phyloP scores from a whole-genome alignment of 768 basidiomycete genomes.

The Hydnum rufescens region DNA sequence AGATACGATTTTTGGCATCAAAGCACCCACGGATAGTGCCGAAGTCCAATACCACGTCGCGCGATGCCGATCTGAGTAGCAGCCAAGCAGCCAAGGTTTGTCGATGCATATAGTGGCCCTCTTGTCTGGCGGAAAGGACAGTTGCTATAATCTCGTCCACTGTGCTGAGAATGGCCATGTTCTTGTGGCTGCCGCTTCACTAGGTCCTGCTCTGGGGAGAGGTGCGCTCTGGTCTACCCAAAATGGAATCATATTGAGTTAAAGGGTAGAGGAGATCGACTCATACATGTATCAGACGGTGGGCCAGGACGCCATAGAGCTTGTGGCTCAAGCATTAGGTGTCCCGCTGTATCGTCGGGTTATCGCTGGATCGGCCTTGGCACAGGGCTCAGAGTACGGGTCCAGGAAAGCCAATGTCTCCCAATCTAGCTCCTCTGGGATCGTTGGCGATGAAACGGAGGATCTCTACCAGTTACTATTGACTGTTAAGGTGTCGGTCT shows the following conservation, averaged over 20 bases:
- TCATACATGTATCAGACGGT: conserved; percentile 99
- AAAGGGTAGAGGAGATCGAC: conserved; percentile 78
- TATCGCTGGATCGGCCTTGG: conserved; percentile 64
- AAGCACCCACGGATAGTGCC: too few relatives aligned
- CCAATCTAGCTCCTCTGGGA: conserved; percentile 18
- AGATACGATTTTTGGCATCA: conserved; percentile 10
- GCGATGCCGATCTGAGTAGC: too few relatives aligned
- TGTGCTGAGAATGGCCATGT: conserved; percentile 72
- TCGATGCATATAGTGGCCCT: conserved; percentile 94
- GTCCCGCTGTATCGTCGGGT: conserved; percentile 69
- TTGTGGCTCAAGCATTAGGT: conserved; percentile 66
- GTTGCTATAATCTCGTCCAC: conserved; percentile 86
- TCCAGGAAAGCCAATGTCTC: conserved; percentile 27
- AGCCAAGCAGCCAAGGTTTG: too few relatives aligned
- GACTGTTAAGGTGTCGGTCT: conserved; percentile 46
- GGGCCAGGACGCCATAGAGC: conserved; percentile 79
- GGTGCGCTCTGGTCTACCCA: conserved; percentile 30
- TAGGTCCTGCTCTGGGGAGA: conserved; percentile 68
- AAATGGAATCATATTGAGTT: conserved; percentile 6
- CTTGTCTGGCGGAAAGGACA: conserved; percentile 95
- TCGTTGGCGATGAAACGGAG: conserved; percentile 85
- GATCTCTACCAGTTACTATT: conserved; percentile 60
- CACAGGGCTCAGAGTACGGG: conserved; percentile 77
- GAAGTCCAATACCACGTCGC: too few relatives aligned
- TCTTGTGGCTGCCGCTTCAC: conserved; percentile 71